Base-by-base conservation (phyloP, 768 basidiomycete genomes). In the Collybia sordida region DNA sequence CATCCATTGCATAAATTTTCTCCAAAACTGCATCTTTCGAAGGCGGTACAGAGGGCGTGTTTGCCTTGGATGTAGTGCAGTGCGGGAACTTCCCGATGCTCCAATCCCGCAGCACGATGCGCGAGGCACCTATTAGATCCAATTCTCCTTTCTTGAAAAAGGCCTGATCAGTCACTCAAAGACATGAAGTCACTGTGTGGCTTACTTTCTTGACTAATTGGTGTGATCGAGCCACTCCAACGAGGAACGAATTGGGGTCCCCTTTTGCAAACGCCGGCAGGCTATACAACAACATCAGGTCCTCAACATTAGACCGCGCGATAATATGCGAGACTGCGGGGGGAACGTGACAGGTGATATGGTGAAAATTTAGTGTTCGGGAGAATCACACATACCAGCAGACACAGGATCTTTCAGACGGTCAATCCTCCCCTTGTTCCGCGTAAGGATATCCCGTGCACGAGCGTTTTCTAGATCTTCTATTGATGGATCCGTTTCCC, bases 201-300 rank as follows among this genome's bases (percentile, higher is more conserved):
- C 70, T 19, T 49, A 88, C 92, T 79, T 88, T 93, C 70, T 87
- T 90, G 11, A 93, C 72, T 37, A 93, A 74, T 39, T 85, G 82
- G 47, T 82, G 78, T 12, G 86, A 76, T 39, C 93, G 84, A 4
- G 93, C 90, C 35, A 95, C 68, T 40, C 82, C 83, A 21, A 83
- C 75, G 31, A 97, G 74, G 77, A 96, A 94, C 0, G 86, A 83
- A 19, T 75, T 73, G 4, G 78, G 63, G 58, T 94, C 83, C 2
- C 86, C 85, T 39, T 73, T 73, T 7, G 78, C 56, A 64, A 95
- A 94, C 6, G 86, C 90, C 3, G 94, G 90, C 12, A 93, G 73
- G 56, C 79, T 84, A 71, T 95, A 96, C 42, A 85, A 71, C n/a
- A 96, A 68, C 89, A 95, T 94, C 36, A 97, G 74, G 64, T 96